Evolutionary conservation across 768 basidiomycete genomes (phyloP), one percentile per base, ranked within the genome.

Genomic region (Vararia minispora): DNA sequence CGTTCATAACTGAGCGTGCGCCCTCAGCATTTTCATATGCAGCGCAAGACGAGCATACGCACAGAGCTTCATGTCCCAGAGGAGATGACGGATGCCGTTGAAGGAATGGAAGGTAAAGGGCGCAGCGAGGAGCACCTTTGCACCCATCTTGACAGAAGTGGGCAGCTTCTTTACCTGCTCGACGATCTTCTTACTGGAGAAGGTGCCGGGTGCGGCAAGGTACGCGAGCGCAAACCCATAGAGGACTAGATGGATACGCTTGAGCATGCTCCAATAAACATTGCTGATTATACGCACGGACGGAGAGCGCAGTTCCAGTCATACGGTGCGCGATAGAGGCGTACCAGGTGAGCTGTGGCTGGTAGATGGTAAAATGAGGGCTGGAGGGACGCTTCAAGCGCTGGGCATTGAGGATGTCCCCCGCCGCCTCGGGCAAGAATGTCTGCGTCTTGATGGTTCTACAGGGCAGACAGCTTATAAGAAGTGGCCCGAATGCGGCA

Each of bases 361-460:
- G 82, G 65, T 99, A 99, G 62, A 99, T 98, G 40, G 90, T 90
- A 56, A 90, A 84, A 59, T 97, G 92, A 7, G 95, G 95, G 52
- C 83, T 86, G 45, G 72, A 84, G 13, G 95, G 94, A n/a, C 95
- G 82, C 34, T 67, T 66, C 35, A 87, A 62, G 47, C 95, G 84
- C 59, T 98, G 92, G 48, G 72, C 60, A 69, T 98, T 94, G 51
- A 97, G 67, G 46, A 90, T 82, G 4, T 65, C 68, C 25, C 63
- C 55, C 8, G 66, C 62, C 0, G 74, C 69, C 0, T 77, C 65
- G 1, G 81, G 67, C 1, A 79, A 65, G 2, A 84, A 46, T 0
- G 83, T 79, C 52, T 81, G 59, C 0, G 76, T 79, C 52, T 85
- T 75, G 13, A 86, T 57, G 23, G 60, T 52, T 38, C 81, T 80